Percentiles rank a stretch among this genome's conserved stretches.
Evolutionary conservation across 768 basidiomycete species (phyloP).

Genomic region (Tulasnella sp.): DNA sequence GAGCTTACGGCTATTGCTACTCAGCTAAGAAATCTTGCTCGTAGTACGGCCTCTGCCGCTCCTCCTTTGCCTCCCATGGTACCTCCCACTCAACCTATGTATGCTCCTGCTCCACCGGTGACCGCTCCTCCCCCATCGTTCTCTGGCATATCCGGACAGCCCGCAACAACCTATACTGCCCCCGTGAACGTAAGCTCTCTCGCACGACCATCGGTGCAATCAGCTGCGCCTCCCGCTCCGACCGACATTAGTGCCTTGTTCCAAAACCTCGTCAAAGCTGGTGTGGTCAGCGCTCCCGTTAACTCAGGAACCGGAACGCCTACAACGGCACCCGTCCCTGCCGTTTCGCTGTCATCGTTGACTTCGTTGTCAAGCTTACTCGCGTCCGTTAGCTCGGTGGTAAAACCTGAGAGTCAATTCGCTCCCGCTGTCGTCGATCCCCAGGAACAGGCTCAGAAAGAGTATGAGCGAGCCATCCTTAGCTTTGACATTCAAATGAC

Average conservation of each 20-base stretch:
- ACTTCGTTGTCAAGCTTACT: neutral
- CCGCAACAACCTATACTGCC: neutral
- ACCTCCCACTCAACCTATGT: conserved; percentile 15
- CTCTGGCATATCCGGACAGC: neutral
- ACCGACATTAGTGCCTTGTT: conserved; percentile 18
- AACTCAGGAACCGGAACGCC: conserved; percentile 22
- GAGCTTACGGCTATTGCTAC: conserved; percentile 65
- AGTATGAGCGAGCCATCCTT: conserved; percentile 51
- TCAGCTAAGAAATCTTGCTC: conserved; percentile 41
- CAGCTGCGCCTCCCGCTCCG: conserved; percentile 21
- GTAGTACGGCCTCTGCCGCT: conserved; percentile 19
- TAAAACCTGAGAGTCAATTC: conserved; percentile 7
- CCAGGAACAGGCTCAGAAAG: conserved; percentile 37
- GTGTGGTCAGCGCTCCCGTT: conserved; percentile 48
- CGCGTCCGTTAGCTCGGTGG: neutral
- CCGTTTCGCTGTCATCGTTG: conserved; percentile 1
- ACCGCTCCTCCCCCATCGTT: conserved; percentile 3
- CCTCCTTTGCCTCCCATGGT: conserved; percentile 29
- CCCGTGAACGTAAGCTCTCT: conserved; percentile 4
- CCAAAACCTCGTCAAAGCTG: conserved; percentile 65
- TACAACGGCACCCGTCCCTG: neutral
- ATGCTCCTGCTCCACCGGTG: conserved; percentile 12
- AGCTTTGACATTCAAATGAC: conserved; percentile 49
- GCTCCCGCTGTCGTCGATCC: conserved; percentile 24
- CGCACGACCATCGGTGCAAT: conserved; percentile 20